Percentiles rank a stretch among this genome's conserved stretches.
Conservation (phyloP, 2,329 filamentous ascomycete species). For the Epichloe festucae region DNA sequence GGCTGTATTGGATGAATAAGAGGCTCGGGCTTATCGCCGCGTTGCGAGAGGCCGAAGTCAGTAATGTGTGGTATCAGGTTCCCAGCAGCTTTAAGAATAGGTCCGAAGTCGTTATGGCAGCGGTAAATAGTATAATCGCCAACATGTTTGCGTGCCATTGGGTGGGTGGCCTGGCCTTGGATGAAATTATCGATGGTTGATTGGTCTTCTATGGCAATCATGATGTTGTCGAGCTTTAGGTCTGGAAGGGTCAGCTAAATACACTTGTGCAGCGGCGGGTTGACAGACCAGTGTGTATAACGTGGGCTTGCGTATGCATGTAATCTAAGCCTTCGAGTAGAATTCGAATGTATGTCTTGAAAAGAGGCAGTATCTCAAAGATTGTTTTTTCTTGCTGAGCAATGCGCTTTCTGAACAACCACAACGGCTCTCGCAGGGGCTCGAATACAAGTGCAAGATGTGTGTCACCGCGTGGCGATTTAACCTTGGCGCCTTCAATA, state of each 20-base stretch:
- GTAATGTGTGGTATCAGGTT: constrained; percentile 3
- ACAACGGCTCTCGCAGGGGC: constrained; percentile 25
- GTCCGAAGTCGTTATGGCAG: constrained; percentile 10
- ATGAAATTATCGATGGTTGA: constrained; percentile 7
- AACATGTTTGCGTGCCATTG: neutral
- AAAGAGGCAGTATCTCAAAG: constrained; percentile 11
- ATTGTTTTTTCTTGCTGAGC: constrained; percentile 14
- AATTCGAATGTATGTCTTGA: constrained; percentile 21
- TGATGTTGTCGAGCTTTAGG: constrained; percentile 13
- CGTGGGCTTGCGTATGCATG: constrained; percentile 24
- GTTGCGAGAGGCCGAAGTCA: constrained; percentile 2
- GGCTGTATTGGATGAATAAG: constrained; percentile 12
- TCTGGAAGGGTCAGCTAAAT: constrained; percentile 5
- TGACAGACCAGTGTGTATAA: constrained; percentile 29
- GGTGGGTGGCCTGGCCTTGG: constrained; percentile 3
- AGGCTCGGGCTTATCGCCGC: neutral
- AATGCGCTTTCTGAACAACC: constrained; percentile 23
- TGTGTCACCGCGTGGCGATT: constrained; percentile 13
- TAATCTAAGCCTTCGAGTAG: constrained; percentile 27
- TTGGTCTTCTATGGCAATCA: constrained; percentile 12
- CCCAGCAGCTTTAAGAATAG: neutral
- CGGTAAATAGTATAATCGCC: constrained; percentile 7
- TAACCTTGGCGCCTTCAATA: constrained; percentile 18
- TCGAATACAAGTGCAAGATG: constrained; percentile 25
- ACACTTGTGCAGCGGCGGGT: neutral